Evolutionary conservation across 306 rosid species (phyloP), one percentile per base, ranked within the genome.

Genomic region (Castanea mollissima): DNA sequence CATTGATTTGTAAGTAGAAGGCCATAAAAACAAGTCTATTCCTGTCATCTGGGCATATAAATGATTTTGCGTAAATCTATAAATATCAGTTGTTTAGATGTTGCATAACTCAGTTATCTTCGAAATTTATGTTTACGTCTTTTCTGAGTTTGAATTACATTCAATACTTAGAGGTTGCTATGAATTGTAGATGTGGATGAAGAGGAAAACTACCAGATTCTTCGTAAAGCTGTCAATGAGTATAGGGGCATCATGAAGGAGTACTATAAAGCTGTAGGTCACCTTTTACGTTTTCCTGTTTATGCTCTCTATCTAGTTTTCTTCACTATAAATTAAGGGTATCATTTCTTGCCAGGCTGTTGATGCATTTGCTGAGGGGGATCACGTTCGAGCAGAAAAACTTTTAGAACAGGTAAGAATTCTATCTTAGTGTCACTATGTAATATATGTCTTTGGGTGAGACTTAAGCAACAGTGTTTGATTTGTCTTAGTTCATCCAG

Each of bases 211-310:
- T 95, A 85, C 75, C 91, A 89, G 81, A 71, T 55, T 76, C 88
- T 87, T 76, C 96, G 97, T 32, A 88, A 23, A 85, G 92, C 92
- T 76, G 92, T 89, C 76, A 93, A 85, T 93, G 96, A 95, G 84
- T 79, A 90, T 76, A 85, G 93, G 60, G 83, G 18, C 46, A 71
- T 88, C 51, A 90, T 76, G 97, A 91, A 74, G 70, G 98, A 91
- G 78, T 93, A 93, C 81, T 88, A 86, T 83, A 85, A 72, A 86
- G 93, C 94, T 31, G 99, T 95, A 90, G 38, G 94, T 87, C 73
- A 27, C 82, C 62, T 70, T 85, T 54, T 8, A 6, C 18, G 23
- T 52, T 71, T 60, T 52, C 29, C 20, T n/a, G 35, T 5, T 21
- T 68, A 58, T 27, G 68, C 58, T 71, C 14, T 67, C 52, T 32